Evolutionary conservation across 2,329 filamentous ascomycete species (phyloP), one percentile per base, ranked within the genome.

Genomic region (Orbilia blumenaviensis): DNA sequence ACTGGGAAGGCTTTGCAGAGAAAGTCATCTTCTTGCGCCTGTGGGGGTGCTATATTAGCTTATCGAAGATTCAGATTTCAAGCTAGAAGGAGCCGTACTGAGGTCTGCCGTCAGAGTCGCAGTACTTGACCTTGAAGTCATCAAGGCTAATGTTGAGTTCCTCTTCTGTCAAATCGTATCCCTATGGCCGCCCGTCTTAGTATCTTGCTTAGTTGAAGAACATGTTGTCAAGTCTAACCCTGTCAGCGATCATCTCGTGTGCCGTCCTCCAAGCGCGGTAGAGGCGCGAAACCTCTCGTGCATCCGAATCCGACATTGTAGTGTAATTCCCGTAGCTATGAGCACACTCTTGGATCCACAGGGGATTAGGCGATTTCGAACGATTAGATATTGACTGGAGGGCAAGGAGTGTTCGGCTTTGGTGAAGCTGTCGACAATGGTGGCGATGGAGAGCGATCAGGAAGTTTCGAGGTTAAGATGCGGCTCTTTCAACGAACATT

Each of bases 221-320:
- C 75, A 77, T 46, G 32, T 60, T 50, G 61, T 46, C 36, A 46
- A 81, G n/a, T 69, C 91, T 81, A 88, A 97, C 94, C 83, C 94
- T 86, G 83, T 98, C 95, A 77, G 88, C 87, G 80, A 95, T 91
- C 94, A 99, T 96, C 87, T 99, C 92, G 84, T 96, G 93, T 56
- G 93, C 90, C 7, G 95, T 99, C 84, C 90, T 89, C 89, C 92
- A 96, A 80, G 94, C 93, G 83, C 94, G 92, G 94, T 95, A 99
- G 80, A 97, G 89, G 82, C 92, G 89, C 78, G 88, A 87, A 25
- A 82, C 78, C 78, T 85, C 84, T 74, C 83, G 81, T 48, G 84
- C 81, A 16, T 82, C 82, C 60, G 82, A 77, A 21, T 68, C 79
- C 41, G 72, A 76, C 72, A 77, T 77, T 44, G 67, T 77, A 64